Evolutionary conservation across 768 basidiomycete genomes (phyloP), one percentile per base, ranked within the genome.

Genomic region (Pleurotus platypus): DNA sequence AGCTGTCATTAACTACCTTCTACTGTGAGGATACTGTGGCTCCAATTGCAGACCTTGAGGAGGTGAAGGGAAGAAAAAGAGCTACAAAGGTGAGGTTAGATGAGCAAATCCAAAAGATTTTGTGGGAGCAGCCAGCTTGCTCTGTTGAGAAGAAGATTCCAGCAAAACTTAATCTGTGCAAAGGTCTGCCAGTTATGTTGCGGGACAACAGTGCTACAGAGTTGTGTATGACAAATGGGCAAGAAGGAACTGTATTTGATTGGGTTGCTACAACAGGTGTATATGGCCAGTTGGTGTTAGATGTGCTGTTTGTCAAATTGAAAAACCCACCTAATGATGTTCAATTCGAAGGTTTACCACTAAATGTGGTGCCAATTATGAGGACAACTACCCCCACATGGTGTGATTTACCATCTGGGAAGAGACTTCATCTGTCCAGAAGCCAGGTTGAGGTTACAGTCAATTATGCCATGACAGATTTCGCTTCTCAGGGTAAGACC

Each of bases 381-480:
- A 50, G 42, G 20, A 38, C 27, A 2, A 48, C 30, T 1, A 56
- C 24, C 0, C 53, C 11, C 3, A 62, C 60, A 13, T 40, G 20
- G 11, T 62, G 61, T 48, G 15, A 11, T 3, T 8, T 62, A 54
- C 58, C 56, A 4, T 58, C 62, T 51, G 69, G 65, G 50, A 27
- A 15, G 1, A 16, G 9, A 0, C n/a, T 70, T 0, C 46, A 20
- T 7, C 51, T 73, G 5, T 49, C 53, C 7, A 11, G 67, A 4
- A 51, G 59, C 4, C 72, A 73, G 55, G 64, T 70, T 0, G 56
- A 64, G 11, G 47, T 71, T 1, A 24, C 67, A 2, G 55, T 61
- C 1, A 71, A 70, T 53, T 72, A 71, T 60, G 62, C 69, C 11
- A 71, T 72, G 69, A 72, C 71, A 4, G 72, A 71, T 49, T 73